Base-by-base conservation (phyloP, 2,329 filamentous ascomycete species). In the Clarireedia paspali region DNA sequence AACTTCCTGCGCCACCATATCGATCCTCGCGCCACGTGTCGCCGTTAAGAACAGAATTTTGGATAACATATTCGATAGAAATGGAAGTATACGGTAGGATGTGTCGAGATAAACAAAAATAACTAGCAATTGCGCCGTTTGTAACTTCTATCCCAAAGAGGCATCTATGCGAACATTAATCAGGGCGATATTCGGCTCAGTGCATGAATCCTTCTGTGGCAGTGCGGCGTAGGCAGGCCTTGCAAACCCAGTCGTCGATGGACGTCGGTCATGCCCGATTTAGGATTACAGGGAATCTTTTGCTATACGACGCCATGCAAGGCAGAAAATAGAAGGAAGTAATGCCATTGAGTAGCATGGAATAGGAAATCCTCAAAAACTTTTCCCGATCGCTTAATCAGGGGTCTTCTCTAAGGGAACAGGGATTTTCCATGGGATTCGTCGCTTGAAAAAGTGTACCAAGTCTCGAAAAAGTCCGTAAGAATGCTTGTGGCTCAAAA, bases 201-300 rank as follows among this genome's bases (percentile, higher is more conserved):
- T 50, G 53, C 53, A 38, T 45, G 27, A 55, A 55, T 55, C 53
- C 46, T 50, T 17, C 38, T 36, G 53, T 45, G 47, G 53, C 47
- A 39, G 39, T 55, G 47, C 53, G 27, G 53, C 53, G 47, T 42
- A 23, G 45, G 9, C 30, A 27, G 14, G n/a, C n/a, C 12, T 39
- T 48, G 44, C 2, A 44, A 36, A 44, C 17, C 40, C 20, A 23
- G n/a, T 44, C n/a, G n/a, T 38, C 39, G 23, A 50, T 24, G 17
- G 24, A 36, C 17, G 14, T 50, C 23, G 44, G n/a, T 10, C 30
- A 50, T 36, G 30, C 38, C 39, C 34, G 39, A 50, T 34, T 6
- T 55, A 27, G 27, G 26, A 50, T 50, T 1, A 23, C 27, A 10
- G 26, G 20, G 17, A 12, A 44, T 15, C 4, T 3, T 46, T 26